These are phyloP conservation scores for Geotrichum carabidarum DNA, from an alignment of 1,139 yeast species.

Conservation along the genomic window DNA sequence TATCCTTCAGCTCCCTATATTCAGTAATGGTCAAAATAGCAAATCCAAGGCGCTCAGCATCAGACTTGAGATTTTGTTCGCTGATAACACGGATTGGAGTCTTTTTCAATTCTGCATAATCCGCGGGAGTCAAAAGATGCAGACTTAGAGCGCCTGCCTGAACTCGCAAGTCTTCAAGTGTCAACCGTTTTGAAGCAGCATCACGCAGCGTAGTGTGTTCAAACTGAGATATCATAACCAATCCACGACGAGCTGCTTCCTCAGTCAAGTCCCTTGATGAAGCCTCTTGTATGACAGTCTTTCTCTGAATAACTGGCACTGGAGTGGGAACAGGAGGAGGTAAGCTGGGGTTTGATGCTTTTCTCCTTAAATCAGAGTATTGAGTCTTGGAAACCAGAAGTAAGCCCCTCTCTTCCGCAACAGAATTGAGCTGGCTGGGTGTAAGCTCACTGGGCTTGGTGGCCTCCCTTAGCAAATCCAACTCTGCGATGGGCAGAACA, in stretches of 20 bases:
- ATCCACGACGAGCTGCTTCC: conserved; percentile 15
- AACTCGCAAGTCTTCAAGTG: conserved; percentile 26
- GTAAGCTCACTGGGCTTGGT: neutral
- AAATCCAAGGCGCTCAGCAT: conserved; percentile 24
- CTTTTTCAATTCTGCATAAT: conserved; percentile 19
- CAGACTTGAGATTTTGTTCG: conserved; percentile 11
- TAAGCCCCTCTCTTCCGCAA: conserved; percentile 1
- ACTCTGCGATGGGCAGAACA: conserved; percentile 7
- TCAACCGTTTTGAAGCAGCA: conserved; percentile 16
- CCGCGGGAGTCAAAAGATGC: conserved; percentile 20
- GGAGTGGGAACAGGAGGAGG: conserved; percentile 10
- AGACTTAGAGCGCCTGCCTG: conserved; percentile 24
- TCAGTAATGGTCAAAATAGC: conserved; percentile 32
- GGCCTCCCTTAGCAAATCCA: neutral
- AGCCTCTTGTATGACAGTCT: neutral
- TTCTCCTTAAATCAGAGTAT: neutral
- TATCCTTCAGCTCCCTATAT: conserved; percentile 20
- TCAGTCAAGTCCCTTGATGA: conserved; percentile 11
- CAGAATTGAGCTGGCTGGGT: neutral
- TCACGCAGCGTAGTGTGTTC: conserved; percentile 14
- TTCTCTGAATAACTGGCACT: neutral
- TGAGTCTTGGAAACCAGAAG: neutral
- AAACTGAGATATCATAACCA: conserved; percentile 14
- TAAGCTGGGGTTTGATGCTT: neutral
- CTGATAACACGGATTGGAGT: conserved; percentile 5